Conservation (phyloP, 345 rosid species). For the Litchi chinensis region DNA sequence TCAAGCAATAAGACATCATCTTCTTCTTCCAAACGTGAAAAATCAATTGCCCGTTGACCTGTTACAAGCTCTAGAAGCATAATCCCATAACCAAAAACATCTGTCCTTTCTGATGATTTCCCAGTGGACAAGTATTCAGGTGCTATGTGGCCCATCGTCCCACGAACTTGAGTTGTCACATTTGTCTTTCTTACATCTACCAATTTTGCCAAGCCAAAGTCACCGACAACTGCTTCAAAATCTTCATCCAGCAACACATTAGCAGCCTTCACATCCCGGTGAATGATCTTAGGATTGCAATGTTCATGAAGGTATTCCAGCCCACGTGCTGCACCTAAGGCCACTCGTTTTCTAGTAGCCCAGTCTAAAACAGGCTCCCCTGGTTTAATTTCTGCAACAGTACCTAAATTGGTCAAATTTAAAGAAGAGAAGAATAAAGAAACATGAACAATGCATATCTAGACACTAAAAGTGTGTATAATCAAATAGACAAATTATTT, state of each 20-base stretch:
- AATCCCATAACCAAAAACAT: constrained; percentile 96
- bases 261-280: constrained; percentile 98
- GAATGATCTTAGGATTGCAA: constrained; percentile 96
- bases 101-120: constrained; percentile 92
- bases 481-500: neutral
- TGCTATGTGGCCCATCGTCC: constrained; percentile 99
- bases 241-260: constrained; percentile 90
- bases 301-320: constrained; percentile 97
- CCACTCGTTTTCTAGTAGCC: constrained; percentile 80
- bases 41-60: constrained; percentile 97
- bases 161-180: constrained; percentile 97
- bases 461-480: neutral
- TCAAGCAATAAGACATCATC: constrained; percentile 93
- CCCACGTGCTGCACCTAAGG: constrained; percentile 94
- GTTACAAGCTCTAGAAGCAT: constrained; percentile 98
- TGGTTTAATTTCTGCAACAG: constrained; percentile 72
- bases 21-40: constrained; percentile 95
- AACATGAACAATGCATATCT: neutral
- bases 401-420: constrained; percentile 8
- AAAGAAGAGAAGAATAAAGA: neutral
- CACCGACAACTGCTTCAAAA: constrained; percentile 98
- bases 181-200: constrained; percentile 87
- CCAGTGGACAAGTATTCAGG: constrained; percentile 97
- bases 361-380: constrained; percentile 81
- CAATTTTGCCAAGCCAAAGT: constrained; percentile 92